phyloP scores from a whole-genome alignment of 495 filamentous ascomycete genomes.

The Wilcoxina mikolae region DNA sequence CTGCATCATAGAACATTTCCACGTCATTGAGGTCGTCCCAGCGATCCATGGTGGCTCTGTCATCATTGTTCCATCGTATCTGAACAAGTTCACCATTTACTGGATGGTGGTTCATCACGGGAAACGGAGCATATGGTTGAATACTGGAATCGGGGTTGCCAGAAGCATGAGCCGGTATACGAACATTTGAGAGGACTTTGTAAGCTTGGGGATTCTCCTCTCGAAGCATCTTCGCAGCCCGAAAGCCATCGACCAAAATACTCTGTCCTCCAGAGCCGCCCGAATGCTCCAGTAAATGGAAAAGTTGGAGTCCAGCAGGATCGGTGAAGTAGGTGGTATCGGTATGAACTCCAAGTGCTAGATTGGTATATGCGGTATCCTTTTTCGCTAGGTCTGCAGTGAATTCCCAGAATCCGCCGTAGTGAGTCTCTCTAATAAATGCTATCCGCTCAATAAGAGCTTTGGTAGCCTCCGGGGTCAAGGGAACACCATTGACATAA shows the following conservation, averaged over 20 bases:
- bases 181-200: slow-evolving; percentile 35
- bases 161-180: slow-evolving; percentile 60
- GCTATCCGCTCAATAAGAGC: slow-evolving; percentile 60
- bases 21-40: slow-evolving; percentile 33
- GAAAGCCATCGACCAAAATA: slow-evolving; percentile 70
- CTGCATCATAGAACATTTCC: slow-evolving; percentile 60
- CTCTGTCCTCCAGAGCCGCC: slow-evolving; percentile 52
- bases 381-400: slow-evolving; percentile 72
- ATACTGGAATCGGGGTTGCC: slow-evolving; percentile 74
- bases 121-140: slow-evolving; percentile 47
- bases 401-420: slow-evolving; percentile 92
- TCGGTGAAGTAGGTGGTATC: slow-evolving; percentile 91
- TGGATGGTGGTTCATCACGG: slow-evolving; percentile 48
- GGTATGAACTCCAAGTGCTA: slow-evolving; percentile 64
- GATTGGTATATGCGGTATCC: slow-evolving; percentile 83
- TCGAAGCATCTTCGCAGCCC: slow-evolving; percentile 45
- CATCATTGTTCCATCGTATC: slow-evolving; percentile 84
- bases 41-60: slow-evolving; percentile 48
- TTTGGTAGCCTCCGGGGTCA: slow-evolving; percentile 52
- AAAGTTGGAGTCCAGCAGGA: slow-evolving; percentile 74
- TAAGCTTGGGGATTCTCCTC: slow-evolving; percentile 38
- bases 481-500: slow-evolving; percentile 53
- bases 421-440: slow-evolving; percentile 75
- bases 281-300: slow-evolving; percentile 73
- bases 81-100: slow-evolving; percentile 38